Conservation (phyloP, 441 rosid genomes). For the Hypseocharis bilobata region DNA sequence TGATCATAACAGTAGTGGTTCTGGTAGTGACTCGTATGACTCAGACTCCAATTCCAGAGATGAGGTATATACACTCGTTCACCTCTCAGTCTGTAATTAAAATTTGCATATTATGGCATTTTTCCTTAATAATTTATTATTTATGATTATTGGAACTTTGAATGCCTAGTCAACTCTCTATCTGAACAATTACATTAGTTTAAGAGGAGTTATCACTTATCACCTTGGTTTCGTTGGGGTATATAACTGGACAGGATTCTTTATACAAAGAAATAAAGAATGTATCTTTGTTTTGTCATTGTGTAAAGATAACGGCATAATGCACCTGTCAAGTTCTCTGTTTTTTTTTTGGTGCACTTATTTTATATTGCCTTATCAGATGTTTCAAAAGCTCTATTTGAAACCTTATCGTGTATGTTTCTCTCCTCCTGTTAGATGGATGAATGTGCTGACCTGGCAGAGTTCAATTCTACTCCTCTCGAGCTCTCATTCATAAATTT, state of each 20-base stretch:
- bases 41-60: constrained; percentile 39
- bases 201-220: too few relatives aligned
- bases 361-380: background rate
- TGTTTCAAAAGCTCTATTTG: background rate
- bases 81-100: background rate
- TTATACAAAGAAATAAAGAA: background rate
- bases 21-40: constrained; percentile 28
- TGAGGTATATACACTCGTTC: constrained; percentile 36
- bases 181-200: too few relatives aligned
- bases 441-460: constrained; percentile 53
- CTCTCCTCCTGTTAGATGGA: constrained; percentile 36
- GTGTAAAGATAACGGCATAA: too few relatives aligned
- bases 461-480: constrained; percentile 44
- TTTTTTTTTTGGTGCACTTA: background rate
- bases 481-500: constrained; percentile 56
- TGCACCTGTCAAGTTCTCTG: background rate
- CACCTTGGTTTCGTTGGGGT: too few relatives aligned
- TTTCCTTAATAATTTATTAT: background rate
- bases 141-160: too few relatives aligned
- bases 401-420: background rate
- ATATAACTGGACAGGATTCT: too few relatives aligned
- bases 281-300: background rate
- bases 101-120: background rate
- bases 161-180: too few relatives aligned
- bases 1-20: constrained; percentile 34